Evolutionary conservation across 2,329 filamentous ascomycete species (phyloP), one percentile per base, ranked within the genome.

Genomic region (Fusarium pininemorale): DNA sequence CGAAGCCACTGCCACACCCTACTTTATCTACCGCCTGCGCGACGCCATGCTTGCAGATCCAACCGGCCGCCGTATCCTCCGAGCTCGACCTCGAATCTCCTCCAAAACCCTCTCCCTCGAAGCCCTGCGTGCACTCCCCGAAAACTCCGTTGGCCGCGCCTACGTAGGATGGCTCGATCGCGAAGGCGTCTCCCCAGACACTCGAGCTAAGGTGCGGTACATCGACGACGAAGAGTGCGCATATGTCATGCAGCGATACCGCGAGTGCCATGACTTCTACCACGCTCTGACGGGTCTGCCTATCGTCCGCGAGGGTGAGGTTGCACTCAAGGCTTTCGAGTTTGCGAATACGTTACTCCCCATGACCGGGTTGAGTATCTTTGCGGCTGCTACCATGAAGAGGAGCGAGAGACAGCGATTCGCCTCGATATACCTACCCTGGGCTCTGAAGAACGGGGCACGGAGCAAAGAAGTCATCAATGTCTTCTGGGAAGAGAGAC

Each of bases 241-340:
- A 41, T 99, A 98, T 85, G 96, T 98, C 24, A 97, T 99, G 93
- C 96, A 98, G 86, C 91, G 96, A 61, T 99, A 99, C 83, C 91
- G 96, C 71, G 96, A 99, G 84, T 97, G 93, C 75, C 96, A 99
- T 82, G 96, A 99, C 82, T 98, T 99, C 83, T 98, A 97, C 85
- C 96, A 99, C 82, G 96, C 96, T 0, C 87, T 99, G 59, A 98
- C 95, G 1, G 96, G 96, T 0, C 84, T 99, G 54, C 96, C 96
- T 1, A 90, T 97, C 47, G 92, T 98, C 72, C 89, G 95, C n/a
- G 96, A 99, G 85, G 96, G 96, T 32, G 96, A 99, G 86, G 89
- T 99, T 18, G 96, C 96, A n/a, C 88, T 99, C 76, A 99, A 99
- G 84, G 95, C 95, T 1, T 98, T 99, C 76, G 96, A 99, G 85